A percentile compares a stretch with the other conserved stretches of the same genome.
These are phyloP conservation scores for Daphne laureola DNA, from an alignment of 441 rosid genomes.

Conservation along the genomic window DNA sequence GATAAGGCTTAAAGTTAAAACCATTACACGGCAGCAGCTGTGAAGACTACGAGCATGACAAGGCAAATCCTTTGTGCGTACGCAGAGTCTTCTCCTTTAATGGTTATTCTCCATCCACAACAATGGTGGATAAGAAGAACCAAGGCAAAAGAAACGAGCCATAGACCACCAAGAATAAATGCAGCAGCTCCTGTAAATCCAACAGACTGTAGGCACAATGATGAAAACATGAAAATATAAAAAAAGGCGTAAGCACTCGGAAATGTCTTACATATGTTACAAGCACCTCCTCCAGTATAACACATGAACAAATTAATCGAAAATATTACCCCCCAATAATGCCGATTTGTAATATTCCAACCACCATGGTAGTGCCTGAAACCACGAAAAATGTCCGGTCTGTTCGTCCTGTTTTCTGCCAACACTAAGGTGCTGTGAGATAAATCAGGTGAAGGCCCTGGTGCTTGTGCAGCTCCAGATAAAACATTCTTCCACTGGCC, in stretches of 20 bases:
- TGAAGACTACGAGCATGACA: conserved; percentile 67
- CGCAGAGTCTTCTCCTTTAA: conserved; percentile 40
- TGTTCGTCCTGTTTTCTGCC: conserved; percentile 69
- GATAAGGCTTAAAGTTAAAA: conserved; percentile 11
- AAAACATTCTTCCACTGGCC: conserved; percentile 55
- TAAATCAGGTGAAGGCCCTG: conserved; percentile 38
- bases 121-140: conserved; percentile 54
- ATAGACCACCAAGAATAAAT: conserved; percentile 60
- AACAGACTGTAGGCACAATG: conserved; percentile 62
- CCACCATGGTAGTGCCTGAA: conserved; percentile 69
- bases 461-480: conserved; percentile 40
- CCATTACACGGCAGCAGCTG: conserved; percentile 78
- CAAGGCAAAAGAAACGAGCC: conserved; percentile 81
- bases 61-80: conserved; percentile 47
- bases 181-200: conserved; percentile 85
- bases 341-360: conserved; percentile 74
- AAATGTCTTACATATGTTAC: no score
- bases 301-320: neutral
- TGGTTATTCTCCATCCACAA: conserved; percentile 56
- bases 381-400: conserved; percentile 72
- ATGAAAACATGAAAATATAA: conserved; percentile 3
- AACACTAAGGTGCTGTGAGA: conserved; percentile 38
- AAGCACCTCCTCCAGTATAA: no score
- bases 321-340: conserved; percentile 87
- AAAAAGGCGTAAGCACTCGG: neutral